phyloP scores from a whole-genome alignment of 495 filamentous ascomycete species.

The Tuber melanosporum region DNA sequence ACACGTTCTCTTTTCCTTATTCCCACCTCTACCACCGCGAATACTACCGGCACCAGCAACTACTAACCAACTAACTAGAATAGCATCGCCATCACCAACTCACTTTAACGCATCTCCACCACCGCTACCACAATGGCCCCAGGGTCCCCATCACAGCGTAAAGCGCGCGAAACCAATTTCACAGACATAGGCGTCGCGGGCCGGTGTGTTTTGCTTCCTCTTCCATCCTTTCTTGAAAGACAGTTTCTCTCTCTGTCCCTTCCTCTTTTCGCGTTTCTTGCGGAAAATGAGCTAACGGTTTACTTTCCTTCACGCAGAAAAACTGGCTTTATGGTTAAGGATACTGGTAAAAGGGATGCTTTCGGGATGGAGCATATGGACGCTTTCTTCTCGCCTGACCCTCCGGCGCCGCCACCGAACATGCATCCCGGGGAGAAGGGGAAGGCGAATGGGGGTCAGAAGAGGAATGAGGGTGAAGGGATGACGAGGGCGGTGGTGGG shows the following conservation, averaged over 20 bases:
- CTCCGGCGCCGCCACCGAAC: constrained; percentile 51
- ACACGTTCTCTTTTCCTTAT: not conserved
- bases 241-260: constrained; percentile 14
- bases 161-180: constrained; percentile 56
- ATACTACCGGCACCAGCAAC: not conserved
- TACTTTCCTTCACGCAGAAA: constrained; percentile 43
- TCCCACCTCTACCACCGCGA: not conserved
- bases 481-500: not conserved
- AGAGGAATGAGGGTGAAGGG: not conserved
- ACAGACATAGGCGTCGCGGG: constrained; percentile 59
- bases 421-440: constrained; percentile 30
- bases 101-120: not conserved
- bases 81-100: not conserved
- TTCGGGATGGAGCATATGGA: constrained; percentile 84
- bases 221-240: not conserved
- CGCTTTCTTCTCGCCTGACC: constrained; percentile 70
- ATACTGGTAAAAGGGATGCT: constrained; percentile 77
- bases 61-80: not conserved
- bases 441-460: not conserved
- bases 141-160: constrained; percentile 19
- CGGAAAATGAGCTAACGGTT: not conserved
- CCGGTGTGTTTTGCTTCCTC: constrained; percentile 46
- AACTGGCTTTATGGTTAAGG: constrained; percentile 76
- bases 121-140: constrained; percentile 18
- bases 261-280: constrained; percentile 14